Evolutionary conservation across 768 basidiomycete species (phyloP).

Genomic region (Calocybe gangraenosa): DNA sequence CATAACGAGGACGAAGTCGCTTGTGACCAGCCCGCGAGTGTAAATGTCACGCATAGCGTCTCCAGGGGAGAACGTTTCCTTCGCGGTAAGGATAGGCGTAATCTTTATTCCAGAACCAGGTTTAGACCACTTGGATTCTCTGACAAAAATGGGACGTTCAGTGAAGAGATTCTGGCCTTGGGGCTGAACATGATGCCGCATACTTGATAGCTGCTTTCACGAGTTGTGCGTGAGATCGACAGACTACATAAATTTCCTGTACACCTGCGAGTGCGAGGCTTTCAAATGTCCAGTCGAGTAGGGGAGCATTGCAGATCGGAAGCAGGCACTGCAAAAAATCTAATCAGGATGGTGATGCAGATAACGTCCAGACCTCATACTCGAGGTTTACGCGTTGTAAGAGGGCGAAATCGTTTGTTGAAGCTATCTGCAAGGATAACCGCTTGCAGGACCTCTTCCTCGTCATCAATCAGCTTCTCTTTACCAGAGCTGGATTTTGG

Average conservation of each 20-base stretch:
- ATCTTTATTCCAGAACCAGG: constrained; percentile 78
- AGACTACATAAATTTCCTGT: constrained; percentile 94
- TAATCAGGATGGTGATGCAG: constrained; percentile 9
- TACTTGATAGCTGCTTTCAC: constrained; percentile 85
- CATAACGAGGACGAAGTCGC: constrained; percentile 87
- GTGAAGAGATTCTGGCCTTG: not conserved
- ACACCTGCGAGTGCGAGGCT: constrained; percentile 92
- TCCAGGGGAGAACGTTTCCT: constrained; percentile 83
- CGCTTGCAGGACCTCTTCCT: constrained; percentile 89
- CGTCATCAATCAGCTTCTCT: constrained; percentile 62
- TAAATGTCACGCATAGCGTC: constrained; percentile 95
- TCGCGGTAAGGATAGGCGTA: constrained; percentile 79
- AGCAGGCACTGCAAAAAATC: constrained; percentile 66
- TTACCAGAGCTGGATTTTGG: constrained; percentile 56
- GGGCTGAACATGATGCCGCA: constrained; percentile 7
- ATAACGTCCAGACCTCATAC: constrained; percentile 40
- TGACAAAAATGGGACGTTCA: constrained; percentile 22
- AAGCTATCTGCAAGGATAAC: constrained; percentile 96
- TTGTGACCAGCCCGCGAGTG: constrained; percentile 83
- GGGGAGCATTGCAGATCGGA: constrained; percentile 89
- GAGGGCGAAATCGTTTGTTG: constrained; percentile 87
- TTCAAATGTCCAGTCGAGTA: constrained; percentile 97
- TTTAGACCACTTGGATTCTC: constrained; percentile 83
- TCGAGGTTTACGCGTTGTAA: constrained; percentile 85
- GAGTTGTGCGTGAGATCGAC: constrained; percentile 84